Evolutionary conservation across 2,329 filamentous ascomycete species (phyloP), one percentile per base, ranked within the genome.

Genomic region (Talaromyces piceae): DNA sequence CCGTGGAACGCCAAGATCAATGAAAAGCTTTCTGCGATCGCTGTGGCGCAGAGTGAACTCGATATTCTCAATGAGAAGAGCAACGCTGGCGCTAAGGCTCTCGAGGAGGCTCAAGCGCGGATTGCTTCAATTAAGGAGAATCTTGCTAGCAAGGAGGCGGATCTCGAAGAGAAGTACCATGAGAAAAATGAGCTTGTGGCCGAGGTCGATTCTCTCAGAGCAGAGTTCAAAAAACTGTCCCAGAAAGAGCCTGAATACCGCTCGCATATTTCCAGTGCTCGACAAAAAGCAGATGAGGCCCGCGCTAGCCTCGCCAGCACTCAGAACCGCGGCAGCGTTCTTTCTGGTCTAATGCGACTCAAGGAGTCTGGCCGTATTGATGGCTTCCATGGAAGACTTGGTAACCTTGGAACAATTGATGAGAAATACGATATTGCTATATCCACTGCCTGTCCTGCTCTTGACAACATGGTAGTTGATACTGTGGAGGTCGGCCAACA

Each of bases 1-100:
- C 93, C 93, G 0, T 98, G 93, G 93, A 91, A 86, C 59, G 90
- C 90, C 58, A 97, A 93, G 71, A 91, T 98, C 73, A 96, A 93
- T 67, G 86, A 95, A 65, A 97, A 95, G 68, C 87, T 93, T 63
- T 96, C 91, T 0, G 83, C 87, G 3, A 94, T 96, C 58, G 91
- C 91, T 3, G 91, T 98, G 9, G 90, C 93, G 1, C 88, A 95
- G 66, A 95, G 90, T 67, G 91, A 98, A 68, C 81, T 97, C 59
- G 86, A 90, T 54, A 97, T 98, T 52, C 78, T 98, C 6, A 81
- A 82, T 37, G 93, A 98, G 65, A 89, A 90, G 65, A 88, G 88
- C 47, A 95, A 90, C 62, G 86, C 91, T 27, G 90, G 91, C 4
- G 84, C 87, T 6, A 84, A 89, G 20, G 87, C 91, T 7, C 78